Conservation (phyloP, 2,329 filamentous ascomycete genomes). For the Trichothecium roseum region DNA sequence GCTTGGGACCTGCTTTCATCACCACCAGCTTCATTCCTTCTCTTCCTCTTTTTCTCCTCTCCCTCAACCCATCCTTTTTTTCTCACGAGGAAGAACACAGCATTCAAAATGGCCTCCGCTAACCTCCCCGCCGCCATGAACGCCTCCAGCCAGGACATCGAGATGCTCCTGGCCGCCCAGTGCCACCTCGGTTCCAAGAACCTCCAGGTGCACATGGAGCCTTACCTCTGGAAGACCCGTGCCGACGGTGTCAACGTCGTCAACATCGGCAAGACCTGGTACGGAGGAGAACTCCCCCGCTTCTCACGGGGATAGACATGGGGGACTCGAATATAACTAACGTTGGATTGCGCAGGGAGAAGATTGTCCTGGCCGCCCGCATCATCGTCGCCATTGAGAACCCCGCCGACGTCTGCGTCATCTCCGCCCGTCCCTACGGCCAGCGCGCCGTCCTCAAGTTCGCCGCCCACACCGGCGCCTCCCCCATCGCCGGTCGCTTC, state of each 20-base stretch:
- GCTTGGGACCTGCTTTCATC: constrained; percentile 10
- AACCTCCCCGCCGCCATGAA: constrained; percentile 95
- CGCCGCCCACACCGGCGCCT: constrained; percentile 94
- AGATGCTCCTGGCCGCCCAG: constrained; percentile 97
- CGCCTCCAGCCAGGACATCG: constrained; percentile 95
- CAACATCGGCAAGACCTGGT: constrained; percentile 99
- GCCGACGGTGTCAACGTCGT: constrained; percentile 97
- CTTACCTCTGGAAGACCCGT: constrained; percentile 99
- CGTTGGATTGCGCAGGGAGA: constrained; percentile 59
- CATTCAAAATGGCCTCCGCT: constrained; percentile 81
- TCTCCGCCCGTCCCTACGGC: constrained; percentile 98
- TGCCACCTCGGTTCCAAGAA: constrained; percentile 98
- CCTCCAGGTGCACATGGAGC: constrained; percentile 98
- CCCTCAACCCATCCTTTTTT: constrained; percentile 3
- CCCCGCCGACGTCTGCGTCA: constrained; percentile 97
- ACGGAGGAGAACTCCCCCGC: constrained; percentile 16
- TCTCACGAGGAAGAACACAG: constrained; percentile 21
- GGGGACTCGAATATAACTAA: background rate
- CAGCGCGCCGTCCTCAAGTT: constrained; percentile 99
- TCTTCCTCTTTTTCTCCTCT: constrained; percentile 15
- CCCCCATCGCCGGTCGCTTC: constrained; percentile 98
- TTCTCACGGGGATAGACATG: background rate
- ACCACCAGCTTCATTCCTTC: constrained; percentile 5
- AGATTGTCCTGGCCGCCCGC: constrained; percentile 96
- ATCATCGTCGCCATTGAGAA: constrained; percentile 99